These are phyloP conservation scores for Parastagonospora avenae DNA, from an alignment of 2,329 filamentous ascomycete species.

Conservation along the genomic window DNA sequence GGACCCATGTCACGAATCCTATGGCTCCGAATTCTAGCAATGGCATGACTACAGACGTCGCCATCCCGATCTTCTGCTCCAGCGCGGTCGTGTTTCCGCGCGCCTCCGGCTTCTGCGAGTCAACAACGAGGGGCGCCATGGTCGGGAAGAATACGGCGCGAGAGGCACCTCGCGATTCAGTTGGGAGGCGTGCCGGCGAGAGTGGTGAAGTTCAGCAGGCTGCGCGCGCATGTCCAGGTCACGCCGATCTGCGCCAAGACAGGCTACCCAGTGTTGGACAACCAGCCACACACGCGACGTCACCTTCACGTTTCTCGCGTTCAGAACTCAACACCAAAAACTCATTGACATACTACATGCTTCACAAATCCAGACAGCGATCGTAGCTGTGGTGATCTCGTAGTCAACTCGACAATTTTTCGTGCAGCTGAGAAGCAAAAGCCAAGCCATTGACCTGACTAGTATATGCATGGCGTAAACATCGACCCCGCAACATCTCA, in stretches of 20 bases:
- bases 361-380: no score
- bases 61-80: constrained; percentile 56
- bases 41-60: constrained; percentile 71
- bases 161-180: not conserved
- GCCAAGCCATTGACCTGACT: no score
- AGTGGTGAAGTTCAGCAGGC: not conserved
- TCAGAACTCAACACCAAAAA: no score
- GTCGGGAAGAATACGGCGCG: constrained; percentile 3
- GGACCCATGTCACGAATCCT: constrained; percentile 72
- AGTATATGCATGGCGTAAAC: no score
- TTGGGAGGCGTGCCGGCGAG: constrained; percentile 2
- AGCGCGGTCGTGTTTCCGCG: constrained; percentile 23
- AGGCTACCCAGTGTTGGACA: no score
- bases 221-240: not conserved
- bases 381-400: no score
- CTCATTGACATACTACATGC: no score
- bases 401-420: no score
- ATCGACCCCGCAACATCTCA: no score
- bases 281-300: no score
- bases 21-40: constrained; percentile 68
- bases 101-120: constrained; percentile 29
- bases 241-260: not conserved
- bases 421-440: no score
- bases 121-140: constrained; percentile 26
- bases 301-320: no score